Evolutionary conservation across 257 asterid genomes (phyloP), one percentile per base, ranked within the genome.

Genomic region (Nemophila menziesii): DNA sequence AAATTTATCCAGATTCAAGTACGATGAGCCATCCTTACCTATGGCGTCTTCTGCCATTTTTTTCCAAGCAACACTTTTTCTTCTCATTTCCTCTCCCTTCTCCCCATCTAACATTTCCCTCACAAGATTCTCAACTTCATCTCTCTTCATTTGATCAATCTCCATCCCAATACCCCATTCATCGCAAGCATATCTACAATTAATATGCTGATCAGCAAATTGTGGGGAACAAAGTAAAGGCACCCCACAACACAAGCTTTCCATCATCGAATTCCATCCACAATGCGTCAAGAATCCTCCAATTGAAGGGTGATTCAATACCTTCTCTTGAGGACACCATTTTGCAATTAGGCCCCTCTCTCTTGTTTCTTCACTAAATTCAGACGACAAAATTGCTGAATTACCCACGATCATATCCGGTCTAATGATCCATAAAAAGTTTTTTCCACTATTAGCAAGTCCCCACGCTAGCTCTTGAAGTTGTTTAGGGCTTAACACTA

Each of bases 1-100:
- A 8, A 46, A 3, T 46, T 46, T 24, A 9, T 46, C 51, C 17
- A 46, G 5, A 24, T 46, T 46, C 38, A 14, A 22, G 21, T 12
- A 24, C 1, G 51, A 27, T 24, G 51, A 46, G 18, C 39, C 51
- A 22, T 20, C 26, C 14, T 4, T 4, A 3, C 47, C 27, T 3
- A 20, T 29, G 36, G 36, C 36, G 12, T 29, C 36, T 29, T 29
- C 36, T 29, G 36, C 36, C 3, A 7, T 24, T 29, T 29, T 29
- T 13, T 29, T 29, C 36, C 36, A 29, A 2, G 36, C 36, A 2
- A 5, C 36, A 29, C 5, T 7, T 29, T 29, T 10, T 13, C 36
- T 2, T 7, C 36, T 29, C 5, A 29, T 29, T 13, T 29, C 36
- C 36, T 29, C 12, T 2, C 36, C 36, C 9, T 29, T 29, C 7